Conservation (phyloP, 805 yeast species). For the Kodamaea laetipori region DNA sequence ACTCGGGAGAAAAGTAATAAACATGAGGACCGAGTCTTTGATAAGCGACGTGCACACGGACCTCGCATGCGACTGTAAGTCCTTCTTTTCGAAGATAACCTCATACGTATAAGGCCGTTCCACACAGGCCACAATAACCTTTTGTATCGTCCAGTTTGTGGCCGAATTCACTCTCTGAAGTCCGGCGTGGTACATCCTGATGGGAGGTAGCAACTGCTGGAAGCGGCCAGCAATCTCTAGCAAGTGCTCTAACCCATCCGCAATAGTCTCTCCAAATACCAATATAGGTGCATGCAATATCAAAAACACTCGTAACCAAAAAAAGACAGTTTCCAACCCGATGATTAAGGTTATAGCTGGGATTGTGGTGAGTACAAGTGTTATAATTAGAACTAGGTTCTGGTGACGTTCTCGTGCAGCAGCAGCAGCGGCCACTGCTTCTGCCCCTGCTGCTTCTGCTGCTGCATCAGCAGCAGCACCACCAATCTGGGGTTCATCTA, state of each 20-base stretch:
- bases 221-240: not conserved
- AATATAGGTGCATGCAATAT: slow-evolving; percentile 3
- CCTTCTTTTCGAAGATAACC: slow-evolving; percentile 3
- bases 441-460: not conserved
- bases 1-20: not conserved
- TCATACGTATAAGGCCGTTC: slow-evolving; percentile 4
- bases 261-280: not conserved
- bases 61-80: not conserved
- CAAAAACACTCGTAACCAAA: not conserved
- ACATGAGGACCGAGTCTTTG: slow-evolving; percentile 5
- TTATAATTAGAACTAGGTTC: not conserved
- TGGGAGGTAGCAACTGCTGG: not conserved
- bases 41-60: slow-evolving; percentile 1
- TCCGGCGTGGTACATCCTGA: not conserved
- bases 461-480: not conserved
- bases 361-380: not conserved
- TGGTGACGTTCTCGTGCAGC: slow-evolving; percentile 5
- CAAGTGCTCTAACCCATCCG: not conserved
- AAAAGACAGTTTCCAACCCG: not conserved
- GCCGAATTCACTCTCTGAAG: not conserved
- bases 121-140: slow-evolving; percentile 3
- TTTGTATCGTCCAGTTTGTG: not conserved
- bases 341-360: not conserved
- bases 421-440: not conserved
- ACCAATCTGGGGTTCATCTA: not conserved